These are phyloP conservation scores for Trichosanthes cucumerina DNA, from an alignment of 306 rosid genomes.

Conservation along the genomic window DNA sequence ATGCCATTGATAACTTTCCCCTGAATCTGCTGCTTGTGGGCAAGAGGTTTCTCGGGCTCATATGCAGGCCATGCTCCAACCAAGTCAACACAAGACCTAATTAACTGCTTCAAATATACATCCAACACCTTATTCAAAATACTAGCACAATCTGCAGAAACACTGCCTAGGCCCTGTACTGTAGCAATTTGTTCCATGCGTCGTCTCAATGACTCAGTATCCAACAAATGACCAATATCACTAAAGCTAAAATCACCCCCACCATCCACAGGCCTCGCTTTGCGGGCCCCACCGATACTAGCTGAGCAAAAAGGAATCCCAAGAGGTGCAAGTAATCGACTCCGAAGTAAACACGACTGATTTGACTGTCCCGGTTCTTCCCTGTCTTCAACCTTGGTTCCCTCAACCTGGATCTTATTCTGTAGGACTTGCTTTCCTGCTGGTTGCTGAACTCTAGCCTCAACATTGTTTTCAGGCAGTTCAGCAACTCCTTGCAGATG, in stretches of 20 bases:
- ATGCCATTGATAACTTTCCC: constrained; percentile 68
- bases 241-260: constrained; percentile 41
- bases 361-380: constrained; percentile 51
- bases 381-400: constrained; percentile 37
- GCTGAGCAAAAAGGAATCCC: constrained; percentile 88
- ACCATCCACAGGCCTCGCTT: constrained; percentile 44
- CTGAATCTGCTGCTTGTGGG: constrained; percentile 55
- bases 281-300: constrained; percentile 86
- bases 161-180: constrained; percentile 79
- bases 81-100: constrained; percentile 76
- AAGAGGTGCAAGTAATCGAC: constrained; percentile 74
- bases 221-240: constrained; percentile 62
- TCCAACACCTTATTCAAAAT: constrained; percentile 63
- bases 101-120: constrained; percentile 70
- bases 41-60: constrained; percentile 38
- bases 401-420: constrained; percentile 21
- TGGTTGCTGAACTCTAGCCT: constrained; percentile 30
- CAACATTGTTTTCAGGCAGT: constrained; percentile 55
- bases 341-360: constrained; percentile 36
- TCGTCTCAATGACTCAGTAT: constrained; percentile 54
- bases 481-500: constrained; percentile 69
- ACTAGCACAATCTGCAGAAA: constrained; percentile 71
- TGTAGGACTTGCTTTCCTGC: constrained; percentile 39
- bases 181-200: constrained; percentile 90
- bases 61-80: constrained; percentile 52